Conservation (phyloP, 192 early-diverging fungal genomes). For the Dissophora globulifera region DNA sequence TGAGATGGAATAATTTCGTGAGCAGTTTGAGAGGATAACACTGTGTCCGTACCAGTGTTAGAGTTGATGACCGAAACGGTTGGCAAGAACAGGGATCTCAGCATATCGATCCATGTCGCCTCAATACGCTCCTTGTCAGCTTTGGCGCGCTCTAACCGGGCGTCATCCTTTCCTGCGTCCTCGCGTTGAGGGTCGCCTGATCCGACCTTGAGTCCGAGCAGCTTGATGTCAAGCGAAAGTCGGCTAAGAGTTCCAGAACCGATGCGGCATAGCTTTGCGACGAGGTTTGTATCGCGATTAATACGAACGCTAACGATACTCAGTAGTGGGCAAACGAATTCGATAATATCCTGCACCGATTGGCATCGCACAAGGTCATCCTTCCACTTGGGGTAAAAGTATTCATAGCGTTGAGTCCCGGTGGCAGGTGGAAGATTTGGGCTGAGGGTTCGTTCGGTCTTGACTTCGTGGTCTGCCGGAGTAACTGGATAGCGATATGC, state of each 20-base stretch:
- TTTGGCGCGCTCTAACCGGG: not conserved
- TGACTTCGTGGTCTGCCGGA: conserved; percentile 8
- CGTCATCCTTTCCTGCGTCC: not conserved
- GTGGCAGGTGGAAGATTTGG: conserved; percentile 28
- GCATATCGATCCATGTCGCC: conserved; percentile 50
- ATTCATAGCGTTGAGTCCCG: conserved; percentile 52
- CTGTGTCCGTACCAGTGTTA: conserved; percentile 65
- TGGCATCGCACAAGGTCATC: conserved; percentile 54
- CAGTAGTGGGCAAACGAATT: conserved; percentile 51
- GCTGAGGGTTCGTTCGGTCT: conserved; percentile 6
- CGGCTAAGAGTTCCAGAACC: conserved; percentile 23
- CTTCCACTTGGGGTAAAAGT: conserved; percentile 72
- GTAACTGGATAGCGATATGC: conserved; percentile 15
- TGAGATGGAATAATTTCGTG: not conserved
- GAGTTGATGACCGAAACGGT: conserved; percentile 66
- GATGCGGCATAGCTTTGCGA: conserved; percentile 37
- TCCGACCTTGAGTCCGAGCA: not conserved
- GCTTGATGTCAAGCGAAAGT: conserved; percentile 4
- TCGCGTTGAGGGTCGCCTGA: not conserved
- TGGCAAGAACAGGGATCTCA: conserved; percentile 69
- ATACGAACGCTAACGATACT: conserved; percentile 56
- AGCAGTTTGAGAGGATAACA: too few relatives aligned
- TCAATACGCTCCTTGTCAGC: conserved; percentile 7
- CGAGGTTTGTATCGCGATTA: conserved; percentile 40
- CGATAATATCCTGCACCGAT: conserved; percentile 31